Evolutionary conservation across 192 early-diverging fungal genomes (phyloP).

Genomic region (Chytriomyces hyalinus): DNA sequence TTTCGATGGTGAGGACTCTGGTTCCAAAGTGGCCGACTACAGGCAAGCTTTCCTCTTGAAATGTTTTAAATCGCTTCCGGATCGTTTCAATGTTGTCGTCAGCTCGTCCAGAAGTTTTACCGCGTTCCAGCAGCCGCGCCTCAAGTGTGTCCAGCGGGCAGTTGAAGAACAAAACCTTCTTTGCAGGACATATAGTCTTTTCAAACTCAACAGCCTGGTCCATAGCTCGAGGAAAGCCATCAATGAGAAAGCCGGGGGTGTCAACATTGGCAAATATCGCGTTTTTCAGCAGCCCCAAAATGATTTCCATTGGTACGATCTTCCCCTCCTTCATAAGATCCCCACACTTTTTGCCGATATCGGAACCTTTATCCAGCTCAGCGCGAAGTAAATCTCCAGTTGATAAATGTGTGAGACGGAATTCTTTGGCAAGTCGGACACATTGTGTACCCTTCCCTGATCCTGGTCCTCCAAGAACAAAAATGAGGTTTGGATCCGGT

Average conservation of each 20-base stretch:
- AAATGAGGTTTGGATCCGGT: constrained; percentile 68
- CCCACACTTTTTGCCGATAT: constrained; percentile 79
- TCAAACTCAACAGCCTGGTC: constrained; percentile 60
- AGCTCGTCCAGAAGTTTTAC: constrained; percentile 56
- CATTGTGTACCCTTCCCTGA: constrained; percentile 95
- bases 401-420: constrained; percentile 89
- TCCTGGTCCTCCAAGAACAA: constrained; percentile 59
- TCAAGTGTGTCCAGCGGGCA: constrained; percentile 59
- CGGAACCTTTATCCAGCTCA: constrained; percentile 74
- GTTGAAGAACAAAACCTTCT: constrained; percentile 47
- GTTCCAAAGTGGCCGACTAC: constrained; percentile 52
- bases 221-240: constrained; percentile 61
- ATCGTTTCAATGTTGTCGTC: constrained; percentile 66
- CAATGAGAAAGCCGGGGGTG: constrained; percentile 49
- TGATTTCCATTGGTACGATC: constrained; percentile 77
- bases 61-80: constrained; percentile 56
- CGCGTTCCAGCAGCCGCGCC: constrained; percentile 56
- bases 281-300: constrained; percentile 44
- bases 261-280: constrained; percentile 39
- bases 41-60: constrained; percentile 51
- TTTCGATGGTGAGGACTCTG: constrained; percentile 8
- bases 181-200: constrained; percentile 41
- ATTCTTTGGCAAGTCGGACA: constrained; percentile 71
- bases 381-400: constrained; percentile 92
- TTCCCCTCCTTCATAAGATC: constrained; percentile 86